Base-by-base conservation (phyloP, 768 basidiomycete genomes). In the Infundibulicybe gibba region DNA sequence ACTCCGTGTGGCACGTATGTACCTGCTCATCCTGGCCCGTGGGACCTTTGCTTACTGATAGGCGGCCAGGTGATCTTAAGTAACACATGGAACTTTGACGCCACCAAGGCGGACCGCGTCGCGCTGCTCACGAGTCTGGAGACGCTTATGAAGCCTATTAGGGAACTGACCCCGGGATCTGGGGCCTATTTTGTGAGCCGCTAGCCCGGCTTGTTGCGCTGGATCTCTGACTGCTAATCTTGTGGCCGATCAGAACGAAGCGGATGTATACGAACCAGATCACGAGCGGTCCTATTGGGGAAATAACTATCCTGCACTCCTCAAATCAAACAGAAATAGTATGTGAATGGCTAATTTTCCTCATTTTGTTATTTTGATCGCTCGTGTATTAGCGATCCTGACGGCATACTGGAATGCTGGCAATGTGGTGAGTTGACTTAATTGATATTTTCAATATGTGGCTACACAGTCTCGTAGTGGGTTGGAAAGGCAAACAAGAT, bases 241-340 rank as follows among this genome's bases (percentile, higher is more conserved):
- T 19, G 44, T 1, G 25, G 8, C 25, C 8, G 25, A 25, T 25
- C 48, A 75, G 74, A 77, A 76, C 45, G 75, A 77, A 51, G 71
- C 74, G 2, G 75, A 76, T 52, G 70, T 75, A 6, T 65, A 76
- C 44, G 74, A 77, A 48, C 71, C 72, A 11, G 70, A 74, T 49
- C 61, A 68, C 10, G 35, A 38, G 17, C 3, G 10, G 6, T 14
- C 35, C 14, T 77, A 75, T 49, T 76, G 75, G 74, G 76, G 75
- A 2, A 51, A 52, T 2, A 65, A 76, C 53, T 75, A 75, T 54
- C 48, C 61, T 1, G 55, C 66, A 52, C 54, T 77, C 4, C 54
- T 72, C 19, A 45, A 17, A 65, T 77, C 52, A 77, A 76, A 56
- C 47, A 64, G 52, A 74, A 74, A 61, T 77, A 75, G 75, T 77